Base-by-base conservation (phyloP, 2,329 filamentous ascomycete genomes). In the Aspergillus thermomutatus region DNA sequence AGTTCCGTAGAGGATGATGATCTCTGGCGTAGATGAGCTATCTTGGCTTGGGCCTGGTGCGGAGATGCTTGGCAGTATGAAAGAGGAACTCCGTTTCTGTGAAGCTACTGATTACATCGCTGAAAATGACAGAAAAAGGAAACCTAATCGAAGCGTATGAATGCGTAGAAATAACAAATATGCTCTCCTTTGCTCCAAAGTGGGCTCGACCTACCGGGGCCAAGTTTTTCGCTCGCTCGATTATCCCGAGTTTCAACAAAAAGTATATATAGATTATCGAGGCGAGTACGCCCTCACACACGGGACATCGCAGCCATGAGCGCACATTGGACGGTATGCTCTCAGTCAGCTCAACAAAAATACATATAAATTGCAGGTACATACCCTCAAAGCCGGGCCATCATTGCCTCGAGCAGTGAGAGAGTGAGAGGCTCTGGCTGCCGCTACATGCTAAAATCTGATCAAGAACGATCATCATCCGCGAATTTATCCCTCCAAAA, bases 401-500 rank as follows among this genome's bases (percentile, higher is more conserved):
- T 37, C 17, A 37, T 37, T 34, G 14, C 14, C 31, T 37, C 31
- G 10, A 21, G 21, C n/a, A 23, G 40, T 10, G 19, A 14, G 11
- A 25, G 5, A 46, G 43, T n/a, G n/a, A 25, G 43, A 7, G 21
- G 14, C 14, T 46, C 11, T 23, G 11, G 11, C 11, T 17, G 11
- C 23, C 23, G 43, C 11, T 45, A 45, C 4, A 19, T 8, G 41
- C 25, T 14, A 17, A 23, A n/a, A n/a, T n/a, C n/a, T n/a, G n/a
- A 17, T 25, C 59, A 71, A 14, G 69, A 71, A 40, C 70, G 67
- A 64, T 83, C 80, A 58, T 80, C 72, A 1, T 70, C 69, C 4
- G 69, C 75, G 63, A 77, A 80, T 50, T 81, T 78, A 45, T 79
- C 69, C n/a, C 60, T 73, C 80, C 81, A 84, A 66, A 81, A 83